Percentiles rank a stretch among this genome's conserved stretches.
phyloP scores from a whole-genome alignment of 2,329 filamentous ascomycete species.

The Curvularia sp. region DNA sequence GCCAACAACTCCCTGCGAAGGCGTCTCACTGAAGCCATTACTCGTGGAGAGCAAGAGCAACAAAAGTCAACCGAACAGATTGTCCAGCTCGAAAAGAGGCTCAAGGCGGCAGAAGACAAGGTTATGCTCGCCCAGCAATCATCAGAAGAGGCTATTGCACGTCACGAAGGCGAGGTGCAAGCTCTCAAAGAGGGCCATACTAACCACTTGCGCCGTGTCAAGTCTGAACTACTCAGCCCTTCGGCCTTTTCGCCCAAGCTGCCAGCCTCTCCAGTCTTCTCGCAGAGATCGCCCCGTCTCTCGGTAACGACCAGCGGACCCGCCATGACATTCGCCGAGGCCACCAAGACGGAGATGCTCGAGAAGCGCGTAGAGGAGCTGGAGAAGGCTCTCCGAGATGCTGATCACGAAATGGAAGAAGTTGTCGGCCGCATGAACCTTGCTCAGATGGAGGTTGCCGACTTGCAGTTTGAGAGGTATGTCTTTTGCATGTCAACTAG shows the following conservation, averaged over 20 bases:
- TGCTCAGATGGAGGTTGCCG: constrained; percentile 82
- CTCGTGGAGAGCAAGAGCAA: constrained; percentile 84
- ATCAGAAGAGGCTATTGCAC: constrained; percentile 81
- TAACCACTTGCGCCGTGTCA: constrained; percentile 77
- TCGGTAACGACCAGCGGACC: constrained; percentile 68
- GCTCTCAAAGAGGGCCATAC: constrained; percentile 79
- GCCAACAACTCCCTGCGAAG: constrained; percentile 77
- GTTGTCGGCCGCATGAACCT: constrained; percentile 82
- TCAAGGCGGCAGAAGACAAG: constrained; percentile 83
- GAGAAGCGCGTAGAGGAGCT: constrained; percentile 82
- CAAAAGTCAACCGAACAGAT: constrained; percentile 81
- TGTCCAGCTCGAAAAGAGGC: constrained; percentile 78
- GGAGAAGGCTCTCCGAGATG: constrained; percentile 78
- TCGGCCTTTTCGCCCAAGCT: constrained; percentile 64
- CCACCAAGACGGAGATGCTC: constrained; percentile 75
- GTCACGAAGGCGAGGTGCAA: constrained; percentile 85
- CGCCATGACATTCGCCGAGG: constrained; percentile 68
- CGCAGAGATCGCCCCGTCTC: constrained; percentile 65
- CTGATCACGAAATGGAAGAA: constrained; percentile 82
- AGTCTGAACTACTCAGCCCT: constrained; percentile 59
- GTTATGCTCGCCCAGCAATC: constrained; percentile 82
- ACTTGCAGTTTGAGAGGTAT: constrained; percentile 73
- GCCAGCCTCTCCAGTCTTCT: constrained; percentile 69
- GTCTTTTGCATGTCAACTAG: constrained; percentile 18
- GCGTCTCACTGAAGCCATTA: constrained; percentile 79